phyloP scores from a whole-genome alignment of 768 basidiomycete genomes.

The Fomitopsis serialis region DNA sequence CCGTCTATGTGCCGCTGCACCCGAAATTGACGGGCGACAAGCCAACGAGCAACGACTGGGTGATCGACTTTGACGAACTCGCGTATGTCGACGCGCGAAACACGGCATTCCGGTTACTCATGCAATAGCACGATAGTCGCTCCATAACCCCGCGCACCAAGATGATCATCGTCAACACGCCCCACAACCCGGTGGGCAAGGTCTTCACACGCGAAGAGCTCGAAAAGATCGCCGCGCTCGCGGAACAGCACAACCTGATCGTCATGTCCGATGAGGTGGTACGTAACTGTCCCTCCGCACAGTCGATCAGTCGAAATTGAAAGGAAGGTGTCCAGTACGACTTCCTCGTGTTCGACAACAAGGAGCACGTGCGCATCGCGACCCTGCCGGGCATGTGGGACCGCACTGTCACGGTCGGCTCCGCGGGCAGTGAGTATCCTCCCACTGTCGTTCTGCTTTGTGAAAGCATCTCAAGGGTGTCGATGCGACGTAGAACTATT shows the following conservation, averaged over 20 bases:
- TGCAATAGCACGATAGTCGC: constrained; percentile 34
- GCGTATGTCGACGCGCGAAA: constrained; percentile 39
- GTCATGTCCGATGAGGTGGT: constrained; percentile 98
- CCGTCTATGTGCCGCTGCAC: constrained; percentile 92
- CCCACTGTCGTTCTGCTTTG: constrained; percentile 20
- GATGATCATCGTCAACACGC: constrained; percentile 93
- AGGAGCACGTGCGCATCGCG: constrained; percentile 89
- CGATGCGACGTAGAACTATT: constrained; percentile 66
- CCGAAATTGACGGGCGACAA: constrained; percentile 56
- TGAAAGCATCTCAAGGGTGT: constrained; percentile 2
- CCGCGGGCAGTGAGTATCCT: constrained; percentile 74
- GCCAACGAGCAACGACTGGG: constrained; percentile 77
- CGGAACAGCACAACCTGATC: constrained; percentile 87
- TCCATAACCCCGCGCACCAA: constrained; percentile 89
- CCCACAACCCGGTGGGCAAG: constrained; percentile 98
- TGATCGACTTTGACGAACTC: constrained; percentile 83
- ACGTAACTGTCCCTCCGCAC: constrained; percentile 24
- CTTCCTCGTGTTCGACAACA: constrained; percentile 81
- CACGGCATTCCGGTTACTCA: not conserved
- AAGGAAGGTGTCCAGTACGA: constrained; percentile 62
- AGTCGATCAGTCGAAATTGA: not conserved
- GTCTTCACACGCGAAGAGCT: constrained; percentile 85
- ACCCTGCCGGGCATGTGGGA: constrained; percentile 99
- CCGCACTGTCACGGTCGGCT: constrained; percentile 91
- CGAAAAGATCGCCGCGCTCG: constrained; percentile 77